Evolutionary conservation across 352 stramenopile species (phyloP).

Genomic region (Saprolegnia parasitica): DNA sequence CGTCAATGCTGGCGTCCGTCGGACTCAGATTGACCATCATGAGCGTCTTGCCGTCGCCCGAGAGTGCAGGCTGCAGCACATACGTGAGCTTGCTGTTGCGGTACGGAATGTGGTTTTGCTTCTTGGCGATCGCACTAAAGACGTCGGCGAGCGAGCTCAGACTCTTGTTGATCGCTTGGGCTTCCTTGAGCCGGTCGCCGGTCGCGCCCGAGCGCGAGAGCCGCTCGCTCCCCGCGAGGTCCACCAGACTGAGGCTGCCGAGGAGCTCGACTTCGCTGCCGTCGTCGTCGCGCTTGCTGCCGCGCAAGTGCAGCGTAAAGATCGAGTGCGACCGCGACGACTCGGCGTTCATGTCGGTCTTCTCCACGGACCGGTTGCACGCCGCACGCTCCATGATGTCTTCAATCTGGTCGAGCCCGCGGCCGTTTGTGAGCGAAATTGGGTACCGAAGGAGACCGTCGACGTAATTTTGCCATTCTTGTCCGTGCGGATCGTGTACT

Average conservation of each 20-base stretch:
- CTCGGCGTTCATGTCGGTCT: constrained; percentile 98
- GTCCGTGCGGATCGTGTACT: constrained; percentile 80
- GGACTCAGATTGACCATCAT: constrained; percentile 99
- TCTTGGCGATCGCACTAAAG: constrained; percentile 96
- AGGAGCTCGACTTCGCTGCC: constrained; percentile 87
- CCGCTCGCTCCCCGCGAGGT: constrained; percentile 95
- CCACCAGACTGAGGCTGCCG: constrained; percentile 91
- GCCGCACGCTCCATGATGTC: constrained; percentile 86
- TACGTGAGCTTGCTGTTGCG: constrained; percentile 99
- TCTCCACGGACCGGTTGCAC: constrained; percentile 93
- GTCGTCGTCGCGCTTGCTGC: constrained; percentile 69
- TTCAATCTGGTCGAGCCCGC: constrained; percentile 84
- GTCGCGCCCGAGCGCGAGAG: constrained; percentile 90
- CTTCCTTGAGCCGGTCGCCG: constrained; percentile 93
- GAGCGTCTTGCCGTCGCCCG: constrained; percentile 98
- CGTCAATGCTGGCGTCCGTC: constrained; percentile 90
- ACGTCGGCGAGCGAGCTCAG: constrained; percentile 97
- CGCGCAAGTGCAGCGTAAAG: constrained; percentile 93
- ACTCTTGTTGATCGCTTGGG: constrained; percentile 99
- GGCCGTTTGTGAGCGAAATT: constrained; percentile 38
- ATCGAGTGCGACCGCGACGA: constrained; percentile 97
- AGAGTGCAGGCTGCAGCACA: constrained; percentile 97
- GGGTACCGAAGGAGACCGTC: constrained; percentile 34
- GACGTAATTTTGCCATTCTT: constrained; percentile 79
- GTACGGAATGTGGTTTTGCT: constrained; percentile 95